phyloP scores from a whole-genome alignment of 495 filamentous ascomycete genomes.

The Xylaria cubensis region DNA sequence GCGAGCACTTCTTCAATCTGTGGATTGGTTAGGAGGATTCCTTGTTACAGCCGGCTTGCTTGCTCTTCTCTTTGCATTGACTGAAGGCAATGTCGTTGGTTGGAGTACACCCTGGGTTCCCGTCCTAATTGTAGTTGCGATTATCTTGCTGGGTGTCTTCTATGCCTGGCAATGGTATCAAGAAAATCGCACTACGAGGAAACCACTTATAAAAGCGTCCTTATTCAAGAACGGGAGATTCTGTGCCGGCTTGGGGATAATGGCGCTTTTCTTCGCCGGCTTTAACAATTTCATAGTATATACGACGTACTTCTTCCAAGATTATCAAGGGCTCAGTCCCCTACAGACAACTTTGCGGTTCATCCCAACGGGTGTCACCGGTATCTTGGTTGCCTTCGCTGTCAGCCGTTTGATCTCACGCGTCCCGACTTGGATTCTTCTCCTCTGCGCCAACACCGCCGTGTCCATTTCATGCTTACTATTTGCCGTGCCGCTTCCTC shows the following conservation, averaged over 20 bases:
- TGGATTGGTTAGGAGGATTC: slow-evolving; percentile 71
- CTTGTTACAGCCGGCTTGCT: slow-evolving; percentile 69
- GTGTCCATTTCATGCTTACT: slow-evolving; percentile 58
- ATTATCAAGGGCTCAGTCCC: slow-evolving; percentile 59
- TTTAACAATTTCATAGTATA: slow-evolving; percentile 68
- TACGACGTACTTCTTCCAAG: slow-evolving; percentile 68
- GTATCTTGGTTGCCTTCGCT: slow-evolving; percentile 54
- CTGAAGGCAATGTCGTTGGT: slow-evolving; percentile 68
- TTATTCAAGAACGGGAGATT: slow-evolving; percentile 60
- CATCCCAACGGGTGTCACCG: slow-evolving; percentile 63
- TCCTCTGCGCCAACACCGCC: slow-evolving; percentile 58
- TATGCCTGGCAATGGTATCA: slow-evolving; percentile 68
- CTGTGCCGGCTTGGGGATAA: slow-evolving; percentile 64
- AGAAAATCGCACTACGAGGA: slow-evolving; percentile 50
- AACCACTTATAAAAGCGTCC: slow-evolving; percentile 66
- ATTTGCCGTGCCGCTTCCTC: slow-evolving; percentile 63
- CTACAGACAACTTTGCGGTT: slow-evolving; percentile 67
- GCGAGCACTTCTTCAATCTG: slow-evolving; percentile 43
- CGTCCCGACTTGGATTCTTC: slow-evolving; percentile 58
- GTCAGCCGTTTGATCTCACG: slow-evolving; percentile 62
- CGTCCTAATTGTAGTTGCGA: slow-evolving; percentile 66
- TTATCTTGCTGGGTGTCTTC: slow-evolving; percentile 65
- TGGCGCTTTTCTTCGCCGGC: slow-evolving; percentile 63
- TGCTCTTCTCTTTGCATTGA: slow-evolving; percentile 66
- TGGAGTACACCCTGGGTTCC: slow-evolving; percentile 73